Evolutionary conservation across 768 basidiomycete species (phyloP), one percentile per base, ranked within the genome.

Genomic region (Tricholoma matsutake): DNA sequence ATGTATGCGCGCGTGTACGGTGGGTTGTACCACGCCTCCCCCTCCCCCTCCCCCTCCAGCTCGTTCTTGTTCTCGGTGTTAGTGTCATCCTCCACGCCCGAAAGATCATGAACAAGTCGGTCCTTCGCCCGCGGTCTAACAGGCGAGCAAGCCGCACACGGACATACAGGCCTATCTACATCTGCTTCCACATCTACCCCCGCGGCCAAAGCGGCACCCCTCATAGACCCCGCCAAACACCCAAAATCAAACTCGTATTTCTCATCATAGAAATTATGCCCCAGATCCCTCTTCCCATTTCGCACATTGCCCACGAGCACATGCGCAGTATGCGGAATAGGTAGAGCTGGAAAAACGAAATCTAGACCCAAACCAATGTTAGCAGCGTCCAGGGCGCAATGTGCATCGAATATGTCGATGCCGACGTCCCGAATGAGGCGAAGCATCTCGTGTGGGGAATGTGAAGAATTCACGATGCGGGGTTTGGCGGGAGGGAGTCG

Each of bases 361-460:
- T 94, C 93, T 6, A 96, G 76, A 0, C 87, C 91, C 14, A 94
- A 74, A 11, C 94, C 94, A 2, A 84, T 64, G 56, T 85, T 80
- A 1, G 90, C 90, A 0, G 87, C 86, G 3, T 76, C 72, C 61
- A 87, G 83, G 0, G 85, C 91, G 87, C 89, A 95, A 7, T 78
- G 77, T 0, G 83, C 81, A 65, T 94, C 92, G 61, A 94, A 87
- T 0, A 94, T 63, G 68, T 96, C 93, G 14, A 91, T 68, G 0
- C 94, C 93, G 2, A 87, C 77, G 45, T 83, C 76, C 1, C 75
- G 73, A 31, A 94, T 79, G 28, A 93, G 80, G 8, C 73, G 73
- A 3, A 95, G 84, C 13, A 93, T 83, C 57, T 92, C 89, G 61
- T 94, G 94, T 1, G 93, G 94, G 0, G 86, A 85, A 3, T 68